Conservation (phyloP, 2,329 filamentous ascomycete species). For the Microdochium paspali region DNA sequence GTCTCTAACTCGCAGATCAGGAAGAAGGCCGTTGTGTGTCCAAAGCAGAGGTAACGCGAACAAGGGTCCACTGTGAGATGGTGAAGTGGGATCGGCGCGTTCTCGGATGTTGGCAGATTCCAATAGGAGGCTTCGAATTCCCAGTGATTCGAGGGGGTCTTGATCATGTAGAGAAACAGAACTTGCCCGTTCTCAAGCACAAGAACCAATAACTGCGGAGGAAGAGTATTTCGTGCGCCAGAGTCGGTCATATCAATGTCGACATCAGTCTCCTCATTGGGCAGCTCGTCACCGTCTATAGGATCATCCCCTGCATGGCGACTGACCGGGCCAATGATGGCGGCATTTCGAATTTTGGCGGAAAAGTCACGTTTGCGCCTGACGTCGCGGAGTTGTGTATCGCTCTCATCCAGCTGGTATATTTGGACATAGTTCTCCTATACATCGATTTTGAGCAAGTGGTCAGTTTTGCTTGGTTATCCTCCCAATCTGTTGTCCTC, state of each 20-base stretch:
- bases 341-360: conserved; percentile 68
- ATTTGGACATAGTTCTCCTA: conserved; percentile 75
- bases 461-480: too few species aligned
- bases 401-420: conserved; percentile 54
- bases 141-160: conserved; percentile 30
- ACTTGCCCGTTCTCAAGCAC: conserved; percentile 64
- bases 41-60: conserved; percentile 59
- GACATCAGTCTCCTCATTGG: conserved; percentile 28
- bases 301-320: conserved; percentile 24
- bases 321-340: conserved; percentile 56
- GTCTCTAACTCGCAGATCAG: conserved; percentile 62
- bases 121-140: conserved; percentile 40
- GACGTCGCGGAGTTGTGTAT: conserved; percentile 67
- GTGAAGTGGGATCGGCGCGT: conserved; percentile 54
- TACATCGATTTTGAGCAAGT: not conserved
- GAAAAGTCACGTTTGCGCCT: conserved; percentile 72
- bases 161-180: conserved; percentile 64
- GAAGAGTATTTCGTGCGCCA: conserved; percentile 1
- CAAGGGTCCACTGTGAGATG: conserved; percentile 71
- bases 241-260: conserved; percentile 26
- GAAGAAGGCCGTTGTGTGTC: conserved; percentile 61
- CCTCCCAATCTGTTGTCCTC: too few species aligned
- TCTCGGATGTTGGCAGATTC: conserved; percentile 51
- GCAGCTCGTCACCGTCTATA: conserved; percentile 6
- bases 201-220: conserved; percentile 74